Percentiles rank a stretch among this genome's conserved stretches.
These are phyloP conservation scores for Hibiscus mutabilis DNA, from an alignment of 345 rosid species.

Conservation along the genomic window DNA sequence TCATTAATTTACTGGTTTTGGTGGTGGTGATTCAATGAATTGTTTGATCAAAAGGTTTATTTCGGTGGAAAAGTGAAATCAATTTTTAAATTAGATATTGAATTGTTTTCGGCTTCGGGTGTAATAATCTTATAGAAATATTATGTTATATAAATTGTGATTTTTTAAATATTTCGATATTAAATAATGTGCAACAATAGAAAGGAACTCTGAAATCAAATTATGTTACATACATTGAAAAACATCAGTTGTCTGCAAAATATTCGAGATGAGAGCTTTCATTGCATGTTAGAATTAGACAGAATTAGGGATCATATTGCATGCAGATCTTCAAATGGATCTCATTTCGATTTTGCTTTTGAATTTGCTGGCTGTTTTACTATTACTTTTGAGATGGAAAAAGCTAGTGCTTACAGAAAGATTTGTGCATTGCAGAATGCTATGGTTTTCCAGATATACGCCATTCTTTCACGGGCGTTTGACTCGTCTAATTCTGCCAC, in stretches of 20 bases:
- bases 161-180: too few relatives aligned
- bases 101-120: too few relatives aligned
- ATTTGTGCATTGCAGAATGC: slow-evolving; percentile 60
- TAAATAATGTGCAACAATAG: too few relatives aligned
- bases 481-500: slow-evolving; percentile 37
- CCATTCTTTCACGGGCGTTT: slow-evolving; percentile 68
- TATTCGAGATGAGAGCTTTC: not conserved
- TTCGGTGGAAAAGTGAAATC: too few relatives aligned
- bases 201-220: too few relatives aligned
- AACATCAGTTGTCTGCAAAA: not conserved
- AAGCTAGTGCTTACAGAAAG: not conserved
- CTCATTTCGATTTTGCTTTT: not conserved
- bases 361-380: not conserved
- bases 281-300: too few relatives aligned
- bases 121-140: too few relatives aligned
- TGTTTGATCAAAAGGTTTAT: not conserved
- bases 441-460: slow-evolving; percentile 84
- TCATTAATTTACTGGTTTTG: not conserved
- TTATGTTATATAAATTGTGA: too few relatives aligned
- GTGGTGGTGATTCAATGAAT: not conserved
- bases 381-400: not conserved
- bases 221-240: not conserved
- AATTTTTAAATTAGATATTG: too few relatives aligned
- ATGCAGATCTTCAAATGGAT: too few relatives aligned
- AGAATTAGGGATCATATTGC: too few relatives aligned